Evolutionary conservation across 2,329 filamentous ascomycete species (phyloP), one percentile per base, ranked within the genome.

Genomic region (Diaporthe eres): DNA sequence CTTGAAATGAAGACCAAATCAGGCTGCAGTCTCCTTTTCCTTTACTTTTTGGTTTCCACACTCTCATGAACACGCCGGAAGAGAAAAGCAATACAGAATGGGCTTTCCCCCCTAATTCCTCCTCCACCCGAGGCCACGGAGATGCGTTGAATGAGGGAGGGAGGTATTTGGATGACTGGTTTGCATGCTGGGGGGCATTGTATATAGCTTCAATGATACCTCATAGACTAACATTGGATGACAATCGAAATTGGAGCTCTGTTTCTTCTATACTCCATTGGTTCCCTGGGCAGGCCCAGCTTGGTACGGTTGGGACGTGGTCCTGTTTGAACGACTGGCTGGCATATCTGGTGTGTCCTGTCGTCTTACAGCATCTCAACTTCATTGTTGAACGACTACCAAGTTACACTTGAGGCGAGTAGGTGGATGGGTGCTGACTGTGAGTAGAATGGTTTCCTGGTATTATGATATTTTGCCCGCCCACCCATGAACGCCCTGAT

Each of bases 151-250:
- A 55, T 70, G 65, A 55, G n/a, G 34, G 22, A 37, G 25, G 65
- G 10, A 39, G 28, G 39, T 47, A 55, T 51, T 72, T 61, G 71
- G 42, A 65, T 65, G 61, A 65, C 61, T 55, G 51, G 51, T 19
- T 28, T 65, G 71, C 71, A 65, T 73, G 58, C 58, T 65, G 39
- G 61, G 47, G 65, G 71, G 47, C 49, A 55, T 58, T 75, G 75
- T 77, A 77, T 77, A 76, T 77, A 77, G 75, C 74, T 77, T 76
- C 74, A 72, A 77, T 75, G 76, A 79, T 79, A 79, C 78, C 77
- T 78, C 71, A 74, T 79, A 79, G 78, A 78, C 73, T 76, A 76
- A 71, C 67, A 70, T 75, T 77, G 77, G 74, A 78, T 78, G 77
- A 55, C 34, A 71, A 72, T 47, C 19, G 55, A 42, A 28, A 71